Conservation (phyloP, 257 asterid species). For the Plectranthus barbatus region DNA sequence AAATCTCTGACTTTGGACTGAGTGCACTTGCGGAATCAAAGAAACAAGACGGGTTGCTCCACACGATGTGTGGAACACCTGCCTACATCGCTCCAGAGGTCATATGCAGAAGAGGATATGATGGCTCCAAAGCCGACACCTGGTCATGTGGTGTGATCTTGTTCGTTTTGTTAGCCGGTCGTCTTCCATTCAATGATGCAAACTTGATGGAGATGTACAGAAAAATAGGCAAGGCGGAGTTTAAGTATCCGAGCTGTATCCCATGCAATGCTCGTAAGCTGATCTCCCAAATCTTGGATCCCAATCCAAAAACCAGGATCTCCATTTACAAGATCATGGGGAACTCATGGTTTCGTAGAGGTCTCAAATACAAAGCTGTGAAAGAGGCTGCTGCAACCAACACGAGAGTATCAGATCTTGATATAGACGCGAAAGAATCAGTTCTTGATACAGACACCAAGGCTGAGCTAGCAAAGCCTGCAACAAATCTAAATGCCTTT, state of each 20-base stretch:
- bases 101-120: constrained; percentile 63
- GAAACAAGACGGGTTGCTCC: constrained; percentile 29
- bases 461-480: constrained; percentile 31
- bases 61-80: no score
- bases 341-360: constrained; percentile 52
- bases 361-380: constrained; percentile 18
- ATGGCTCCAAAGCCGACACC: constrained; percentile 32
- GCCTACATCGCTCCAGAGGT: constrained; percentile 10
- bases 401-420: no score
- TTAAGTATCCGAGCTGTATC: constrained; percentile 57
- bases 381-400: neutral
- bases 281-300: constrained; percentile 59
- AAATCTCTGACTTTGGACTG: constrained; percentile 48
- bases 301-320: constrained; percentile 58
- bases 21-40: constrained; percentile 47
- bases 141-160: constrained; percentile 57
- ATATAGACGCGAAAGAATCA: neutral
- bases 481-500: constrained; percentile 62
- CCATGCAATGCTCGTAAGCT: constrained; percentile 49
- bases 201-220: constrained; percentile 74
- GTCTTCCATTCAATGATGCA: constrained; percentile 25
- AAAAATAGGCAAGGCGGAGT: constrained; percentile 62
- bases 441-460: neutral
- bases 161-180: constrained; percentile 36
- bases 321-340: constrained; percentile 54